Evolutionary conservation across 108 stramenopile genomes (phyloP).

Genomic region (Discostella stelligeroides): DNA sequence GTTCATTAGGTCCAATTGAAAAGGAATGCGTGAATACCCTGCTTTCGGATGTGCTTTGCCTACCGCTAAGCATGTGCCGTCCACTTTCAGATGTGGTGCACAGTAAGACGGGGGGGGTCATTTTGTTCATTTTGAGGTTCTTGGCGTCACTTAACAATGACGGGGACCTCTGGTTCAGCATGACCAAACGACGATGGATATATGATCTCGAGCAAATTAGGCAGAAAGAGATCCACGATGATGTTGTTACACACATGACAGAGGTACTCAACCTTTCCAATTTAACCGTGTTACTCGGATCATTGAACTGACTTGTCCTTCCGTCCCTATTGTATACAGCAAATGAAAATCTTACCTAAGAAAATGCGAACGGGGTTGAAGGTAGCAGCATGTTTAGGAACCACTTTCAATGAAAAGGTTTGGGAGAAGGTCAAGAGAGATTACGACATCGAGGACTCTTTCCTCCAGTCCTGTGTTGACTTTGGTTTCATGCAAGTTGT

Average conservation of each 20-base stretch:
- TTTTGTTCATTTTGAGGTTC: conserved; percentile 28
- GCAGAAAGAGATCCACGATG: conserved; percentile 25
- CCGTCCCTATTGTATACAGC: background rate
- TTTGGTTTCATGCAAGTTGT: conserved; percentile 22
- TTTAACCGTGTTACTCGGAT: too few species aligned
- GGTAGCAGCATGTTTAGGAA: conserved; percentile 59
- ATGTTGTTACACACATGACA: conserved; percentile 51
- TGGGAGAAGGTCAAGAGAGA: conserved; percentile 17
- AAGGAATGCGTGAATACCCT: conserved; percentile 35
- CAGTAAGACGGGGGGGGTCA: conserved; percentile 35
- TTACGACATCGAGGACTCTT: conserved; percentile 29
- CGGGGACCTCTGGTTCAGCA: conserved; percentile 54
- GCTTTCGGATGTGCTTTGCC: conserved; percentile 29
- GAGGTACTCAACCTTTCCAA: background rate
- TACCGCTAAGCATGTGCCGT: conserved; percentile 25
- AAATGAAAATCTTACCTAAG: conserved; percentile 37
- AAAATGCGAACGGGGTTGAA: conserved; percentile 51
- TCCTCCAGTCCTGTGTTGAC: conserved; percentile 31
- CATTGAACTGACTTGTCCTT: too few species aligned
- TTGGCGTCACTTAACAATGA: conserved; percentile 59
- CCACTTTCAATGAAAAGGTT: conserved; percentile 43
- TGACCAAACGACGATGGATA: conserved; percentile 55
- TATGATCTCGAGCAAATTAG: conserved; percentile 55
- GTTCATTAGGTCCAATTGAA: conserved; percentile 25
- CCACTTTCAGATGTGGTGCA: conserved; percentile 29